phyloP scores from a whole-genome alignment of 768 basidiomycete species.

The Coprinopsis cinerea region DNA sequence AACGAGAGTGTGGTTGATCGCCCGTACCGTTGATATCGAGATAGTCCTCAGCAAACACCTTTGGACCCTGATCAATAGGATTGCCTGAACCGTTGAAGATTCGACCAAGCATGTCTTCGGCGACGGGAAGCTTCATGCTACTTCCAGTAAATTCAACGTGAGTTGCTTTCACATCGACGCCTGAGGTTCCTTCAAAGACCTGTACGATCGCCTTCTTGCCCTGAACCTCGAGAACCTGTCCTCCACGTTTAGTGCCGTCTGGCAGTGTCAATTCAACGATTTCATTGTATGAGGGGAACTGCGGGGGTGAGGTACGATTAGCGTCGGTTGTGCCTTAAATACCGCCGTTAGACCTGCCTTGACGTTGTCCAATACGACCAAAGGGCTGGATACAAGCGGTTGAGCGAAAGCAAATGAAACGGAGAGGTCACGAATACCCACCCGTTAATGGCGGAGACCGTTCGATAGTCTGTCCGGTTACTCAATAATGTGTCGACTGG shows the following conservation, averaged over 20 bases:
- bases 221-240: constrained; percentile 96
- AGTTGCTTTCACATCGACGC: constrained; percentile 95
- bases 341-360: constrained; percentile 48
- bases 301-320: constrained; percentile 5
- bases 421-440: constrained; percentile 40
- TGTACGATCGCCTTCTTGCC: constrained; percentile 99
- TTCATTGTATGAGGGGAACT: constrained; percentile 99
- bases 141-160: constrained; percentile 98
- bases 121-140: constrained; percentile 98
- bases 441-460: constrained; percentile 98
- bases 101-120: constrained; percentile 97
- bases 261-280: constrained; percentile 94
- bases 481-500: constrained; percentile 13
- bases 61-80: constrained; percentile 97
- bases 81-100: constrained; percentile 99
- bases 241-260: constrained; percentile 91
- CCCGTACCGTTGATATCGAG: constrained; percentile 93
- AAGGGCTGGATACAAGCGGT: constrained; percentile 54
- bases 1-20: constrained; percentile 3
- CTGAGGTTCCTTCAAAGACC: constrained; percentile 97
- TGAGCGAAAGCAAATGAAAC: constrained; percentile 10
- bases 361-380: constrained; percentile 97
- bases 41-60: constrained; percentile 99
- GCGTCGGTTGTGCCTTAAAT: constrained; percentile 2
- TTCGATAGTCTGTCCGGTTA: constrained; percentile 81